Percentiles rank a stretch among this genome's conserved stretches.
Evolutionary conservation across 176 grass and related monocot genomes (phyloP).

Genomic region (Alloteropsis semialata): DNA sequence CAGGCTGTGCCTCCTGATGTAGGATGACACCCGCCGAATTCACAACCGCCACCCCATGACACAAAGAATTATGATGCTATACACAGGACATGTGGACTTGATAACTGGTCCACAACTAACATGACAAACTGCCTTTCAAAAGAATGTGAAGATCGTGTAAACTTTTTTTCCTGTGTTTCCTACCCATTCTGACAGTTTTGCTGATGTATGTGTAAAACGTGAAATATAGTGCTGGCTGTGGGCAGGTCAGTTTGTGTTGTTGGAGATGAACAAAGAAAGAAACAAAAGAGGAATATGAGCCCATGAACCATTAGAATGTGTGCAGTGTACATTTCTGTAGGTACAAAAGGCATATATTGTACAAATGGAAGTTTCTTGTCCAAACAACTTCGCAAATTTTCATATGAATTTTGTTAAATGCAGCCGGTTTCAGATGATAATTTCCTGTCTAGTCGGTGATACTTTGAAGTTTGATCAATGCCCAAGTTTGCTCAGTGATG

Average conservation of each 20-base stretch:
- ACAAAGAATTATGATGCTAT: conserved; percentile 13
- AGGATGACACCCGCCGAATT: conserved; percentile 8
- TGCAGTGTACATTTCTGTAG: not conserved
- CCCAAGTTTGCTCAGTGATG: not conserved
- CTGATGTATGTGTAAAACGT: conserved; percentile 19
- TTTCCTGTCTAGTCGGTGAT: not conserved
- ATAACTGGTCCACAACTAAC: conserved; percentile 19
- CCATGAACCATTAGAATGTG: not conserved
- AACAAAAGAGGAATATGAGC: not conserved
- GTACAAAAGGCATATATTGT: not conserved
- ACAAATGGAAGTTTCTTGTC: not conserved
- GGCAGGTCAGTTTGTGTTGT: not conserved
- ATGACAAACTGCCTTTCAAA: conserved; percentile 10
- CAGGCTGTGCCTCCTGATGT: not conserved
- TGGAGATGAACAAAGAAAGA: not conserved
- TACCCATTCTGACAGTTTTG: not conserved
- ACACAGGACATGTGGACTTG: conserved; percentile 11
- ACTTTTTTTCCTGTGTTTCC: not conserved
- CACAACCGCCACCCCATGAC: not conserved
- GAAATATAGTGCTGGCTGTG: conserved; percentile 1
- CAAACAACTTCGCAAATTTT: not conserved
- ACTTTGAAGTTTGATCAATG: not conserved
- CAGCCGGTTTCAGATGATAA: not conserved
- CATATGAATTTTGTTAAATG: not conserved
- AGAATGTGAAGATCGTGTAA: not conserved